Conservation (phyloP, 2,329 filamentous ascomycete species). For the Ceratocystis huliohia region DNA sequence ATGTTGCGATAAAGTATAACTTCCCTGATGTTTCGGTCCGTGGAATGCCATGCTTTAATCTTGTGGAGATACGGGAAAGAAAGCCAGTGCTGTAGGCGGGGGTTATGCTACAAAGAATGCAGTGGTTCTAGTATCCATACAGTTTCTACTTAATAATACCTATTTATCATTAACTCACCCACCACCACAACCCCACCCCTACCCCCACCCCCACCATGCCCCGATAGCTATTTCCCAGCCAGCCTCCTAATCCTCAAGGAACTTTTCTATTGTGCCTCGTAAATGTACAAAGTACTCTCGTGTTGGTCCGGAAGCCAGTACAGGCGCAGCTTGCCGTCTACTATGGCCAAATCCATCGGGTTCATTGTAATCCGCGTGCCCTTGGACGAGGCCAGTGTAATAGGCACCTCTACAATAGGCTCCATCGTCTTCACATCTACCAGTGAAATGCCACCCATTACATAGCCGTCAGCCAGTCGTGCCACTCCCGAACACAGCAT, state of each 20-base stretch:
- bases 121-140: background rate
- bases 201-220: background rate
- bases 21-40: background rate
- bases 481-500: slow-evolving; percentile 39
- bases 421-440: slow-evolving; percentile 35
- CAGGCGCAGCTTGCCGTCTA: slow-evolving; percentile 34
- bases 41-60: background rate
- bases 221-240: no score
- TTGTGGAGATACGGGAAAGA: background rate
- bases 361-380: slow-evolving; percentile 36
- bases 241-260: slow-evolving; percentile 2
- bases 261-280: slow-evolving; percentile 29
- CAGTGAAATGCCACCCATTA: slow-evolving; percentile 36
- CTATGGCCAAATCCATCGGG: slow-evolving; percentile 35
- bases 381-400: slow-evolving; percentile 31
- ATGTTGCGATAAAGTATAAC: background rate
- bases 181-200: background rate
- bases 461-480: slow-evolving; percentile 24
- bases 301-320: slow-evolving; percentile 38
- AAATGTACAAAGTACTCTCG: slow-evolving; percentile 36
- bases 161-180: background rate
- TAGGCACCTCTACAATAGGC: slow-evolving; percentile 35
- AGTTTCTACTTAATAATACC: background rate
- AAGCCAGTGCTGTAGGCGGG: background rate
- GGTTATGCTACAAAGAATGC: background rate